Evolutionary conservation across 805 yeast genomes (phyloP).

Genomic region (Helenozyma baotianmanensis): DNA sequence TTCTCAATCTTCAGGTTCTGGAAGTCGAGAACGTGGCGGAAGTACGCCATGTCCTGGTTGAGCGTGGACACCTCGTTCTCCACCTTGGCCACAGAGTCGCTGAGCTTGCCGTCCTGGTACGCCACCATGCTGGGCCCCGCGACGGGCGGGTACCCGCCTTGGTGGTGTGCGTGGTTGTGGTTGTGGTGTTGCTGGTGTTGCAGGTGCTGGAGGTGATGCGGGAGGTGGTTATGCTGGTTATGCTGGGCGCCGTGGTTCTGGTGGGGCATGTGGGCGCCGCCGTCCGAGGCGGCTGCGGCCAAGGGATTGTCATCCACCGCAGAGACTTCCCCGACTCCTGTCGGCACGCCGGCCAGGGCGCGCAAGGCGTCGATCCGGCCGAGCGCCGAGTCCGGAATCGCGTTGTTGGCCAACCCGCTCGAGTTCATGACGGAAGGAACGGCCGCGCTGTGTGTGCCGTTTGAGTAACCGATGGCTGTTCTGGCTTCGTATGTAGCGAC

Average conservation of each 20-base stretch:
- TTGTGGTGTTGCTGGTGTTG: too few species aligned
- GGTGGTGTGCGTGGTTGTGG: not conserved
- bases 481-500: too few species aligned
- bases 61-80: constrained; percentile 25
- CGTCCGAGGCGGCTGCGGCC: constrained; percentile 1
- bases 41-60: constrained; percentile 31
- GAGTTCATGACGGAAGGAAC: constrained; percentile 12
- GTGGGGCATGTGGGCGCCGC: constrained; percentile 3
- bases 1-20: constrained; percentile 37
- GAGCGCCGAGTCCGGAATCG: constrained; percentile 10
- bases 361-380: constrained; percentile 15
- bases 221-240: not conserved
- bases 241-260: not conserved
- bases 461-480: too few species aligned
- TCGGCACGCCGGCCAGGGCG: constrained; percentile 6
- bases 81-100: constrained; percentile 15
- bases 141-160: constrained; percentile 4
- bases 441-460: too few species aligned
- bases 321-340: constrained; percentile 10
- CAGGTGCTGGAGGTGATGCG: constrained; percentile 3
- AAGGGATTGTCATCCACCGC: constrained; percentile 7
- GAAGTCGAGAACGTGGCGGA: constrained; percentile 34
- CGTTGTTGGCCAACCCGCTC: constrained; percentile 9
- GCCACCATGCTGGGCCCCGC: not conserved
- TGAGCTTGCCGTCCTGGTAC: constrained; percentile 4